These are phyloP conservation scores for Venturia pyrina DNA, from an alignment of 2,329 filamentous ascomycete species.

Conservation along the genomic window DNA sequence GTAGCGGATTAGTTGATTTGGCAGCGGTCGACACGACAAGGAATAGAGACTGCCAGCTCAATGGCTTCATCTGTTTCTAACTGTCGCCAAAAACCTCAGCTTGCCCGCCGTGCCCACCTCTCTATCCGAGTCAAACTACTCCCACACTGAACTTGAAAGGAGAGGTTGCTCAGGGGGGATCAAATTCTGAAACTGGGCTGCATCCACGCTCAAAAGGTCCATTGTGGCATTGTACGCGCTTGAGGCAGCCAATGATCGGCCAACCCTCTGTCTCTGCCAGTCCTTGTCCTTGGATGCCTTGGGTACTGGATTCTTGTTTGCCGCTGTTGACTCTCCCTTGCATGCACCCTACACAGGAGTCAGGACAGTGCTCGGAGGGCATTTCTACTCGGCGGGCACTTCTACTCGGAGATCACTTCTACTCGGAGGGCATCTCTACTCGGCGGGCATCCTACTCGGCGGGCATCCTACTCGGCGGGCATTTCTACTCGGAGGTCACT, in stretches of 20 bases:
- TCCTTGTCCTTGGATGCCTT: neutral
- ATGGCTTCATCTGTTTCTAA: neutral
- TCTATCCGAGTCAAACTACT: neutral
- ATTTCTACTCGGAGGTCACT: too few relatives aligned
- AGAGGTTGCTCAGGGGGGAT: neutral
- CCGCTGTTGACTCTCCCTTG: too few relatives aligned
- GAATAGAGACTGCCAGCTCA: neutral
- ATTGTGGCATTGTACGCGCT: neutral
- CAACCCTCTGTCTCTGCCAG: neutral
- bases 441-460: too few relatives aligned
- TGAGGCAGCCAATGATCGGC: neutral
- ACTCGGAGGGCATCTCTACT: too few relatives aligned
- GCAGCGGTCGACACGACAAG: neutral
- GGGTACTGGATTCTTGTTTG: too few relatives aligned
- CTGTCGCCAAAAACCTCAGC: neutral
- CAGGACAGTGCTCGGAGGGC: too few relatives aligned
- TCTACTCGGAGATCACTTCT: too few relatives aligned
- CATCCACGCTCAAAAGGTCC: neutral
- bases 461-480: too few relatives aligned
- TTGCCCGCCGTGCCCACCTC: neutral
- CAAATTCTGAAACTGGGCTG: neutral
- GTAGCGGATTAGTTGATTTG: neutral
- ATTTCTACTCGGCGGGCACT: too few relatives aligned
- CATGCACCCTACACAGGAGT: too few relatives aligned
- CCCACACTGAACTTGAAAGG: neutral